Percentiles rank a stretch among this genome's conserved stretches.
These are phyloP conservation scores for Codiaeum variegatum DNA, from an alignment of 441 rosid genomes.

Conservation along the genomic window DNA sequence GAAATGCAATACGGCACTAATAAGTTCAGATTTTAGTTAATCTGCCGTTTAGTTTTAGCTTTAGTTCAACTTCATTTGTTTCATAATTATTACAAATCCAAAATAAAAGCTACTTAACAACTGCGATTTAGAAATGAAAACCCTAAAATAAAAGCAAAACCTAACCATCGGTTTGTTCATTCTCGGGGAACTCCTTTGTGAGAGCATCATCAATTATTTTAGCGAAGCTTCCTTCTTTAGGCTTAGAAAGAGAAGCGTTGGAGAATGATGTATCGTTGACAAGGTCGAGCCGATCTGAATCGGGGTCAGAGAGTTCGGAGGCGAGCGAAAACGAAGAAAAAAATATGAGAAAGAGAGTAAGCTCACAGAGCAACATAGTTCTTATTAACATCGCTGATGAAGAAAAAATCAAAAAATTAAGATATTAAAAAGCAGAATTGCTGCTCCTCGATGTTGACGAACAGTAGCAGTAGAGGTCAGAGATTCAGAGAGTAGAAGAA, in stretches of 20 bases:
- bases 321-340: slow-evolving; percentile 30
- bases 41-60: too few species aligned
- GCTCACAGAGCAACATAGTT: slow-evolving; percentile 6
- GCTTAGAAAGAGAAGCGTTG: slow-evolving; percentile 34
- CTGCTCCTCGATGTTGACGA: neutral
- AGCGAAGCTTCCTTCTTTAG: slow-evolving; percentile 41
- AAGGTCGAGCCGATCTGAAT: slow-evolving; percentile 32
- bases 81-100: neutral
- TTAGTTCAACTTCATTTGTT: neutral
- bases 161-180: slow-evolving; percentile 43
- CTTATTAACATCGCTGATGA: slow-evolving; percentile 35
- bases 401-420: neutral
- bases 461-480: neutral
- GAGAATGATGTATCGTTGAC: slow-evolving; percentile 27
- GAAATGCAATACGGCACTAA: neutral
- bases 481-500: too few species aligned
- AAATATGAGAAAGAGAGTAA: slow-evolving; percentile 25
- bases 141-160: neutral
- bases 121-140: neutral
- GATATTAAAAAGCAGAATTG: neutral
- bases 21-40: neutral
- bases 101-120: neutral
- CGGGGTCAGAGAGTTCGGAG: slow-evolving; percentile 20
- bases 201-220: slow-evolving; percentile 54
- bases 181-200: slow-evolving; percentile 48